Conservation (phyloP, 805 yeast genomes). For the Ogataea henricii region DNA sequence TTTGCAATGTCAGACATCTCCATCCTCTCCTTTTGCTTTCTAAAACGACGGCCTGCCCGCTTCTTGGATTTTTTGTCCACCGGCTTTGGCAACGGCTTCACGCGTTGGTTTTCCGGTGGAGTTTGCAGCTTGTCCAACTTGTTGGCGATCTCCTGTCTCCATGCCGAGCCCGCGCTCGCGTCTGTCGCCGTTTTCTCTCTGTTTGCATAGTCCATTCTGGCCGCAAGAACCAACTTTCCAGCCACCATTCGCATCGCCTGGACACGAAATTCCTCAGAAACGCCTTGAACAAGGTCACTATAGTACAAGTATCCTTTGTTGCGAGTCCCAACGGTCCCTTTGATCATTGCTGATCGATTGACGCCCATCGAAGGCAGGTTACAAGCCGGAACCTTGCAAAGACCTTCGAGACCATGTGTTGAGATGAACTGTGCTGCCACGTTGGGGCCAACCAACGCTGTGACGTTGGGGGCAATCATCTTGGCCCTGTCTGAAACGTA, state of each 20-base stretch:
- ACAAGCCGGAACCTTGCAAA: conserved; percentile 77
- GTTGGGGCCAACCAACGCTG: conserved; percentile 68
- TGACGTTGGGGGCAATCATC: conserved; percentile 75
- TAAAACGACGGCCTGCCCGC: conserved; percentile 80
- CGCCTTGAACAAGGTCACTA: conserved; percentile 57
- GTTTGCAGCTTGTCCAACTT: conserved; percentile 71
- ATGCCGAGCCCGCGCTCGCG: conserved; percentile 51
- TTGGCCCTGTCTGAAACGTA: conserved; percentile 60
- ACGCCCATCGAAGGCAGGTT: conserved; percentile 80
- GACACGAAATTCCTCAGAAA: conserved; percentile 58
- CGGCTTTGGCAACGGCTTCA: conserved; percentile 74
- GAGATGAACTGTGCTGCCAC: conserved; percentile 75
- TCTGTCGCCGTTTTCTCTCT: conserved; percentile 39
- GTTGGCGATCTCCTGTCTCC: conserved; percentile 58
- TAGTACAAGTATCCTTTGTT: conserved; percentile 72
- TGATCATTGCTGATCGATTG: conserved; percentile 42
- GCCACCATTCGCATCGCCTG: conserved; percentile 79
- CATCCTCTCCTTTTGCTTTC: conserved; percentile 80
- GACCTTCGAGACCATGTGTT: conserved; percentile 65
- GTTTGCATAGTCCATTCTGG: conserved; percentile 65
- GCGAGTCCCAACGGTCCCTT: conserved; percentile 49
- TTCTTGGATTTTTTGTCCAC: conserved; percentile 74
- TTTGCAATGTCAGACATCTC: conserved; percentile 78
- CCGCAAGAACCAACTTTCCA: conserved; percentile 78
- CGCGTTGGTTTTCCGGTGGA: conserved; percentile 72